Evolutionary conservation across 768 basidiomycete species (phyloP), one percentile per base, ranked within the genome.

Genomic region (Macrolepiota albuminosa): DNA sequence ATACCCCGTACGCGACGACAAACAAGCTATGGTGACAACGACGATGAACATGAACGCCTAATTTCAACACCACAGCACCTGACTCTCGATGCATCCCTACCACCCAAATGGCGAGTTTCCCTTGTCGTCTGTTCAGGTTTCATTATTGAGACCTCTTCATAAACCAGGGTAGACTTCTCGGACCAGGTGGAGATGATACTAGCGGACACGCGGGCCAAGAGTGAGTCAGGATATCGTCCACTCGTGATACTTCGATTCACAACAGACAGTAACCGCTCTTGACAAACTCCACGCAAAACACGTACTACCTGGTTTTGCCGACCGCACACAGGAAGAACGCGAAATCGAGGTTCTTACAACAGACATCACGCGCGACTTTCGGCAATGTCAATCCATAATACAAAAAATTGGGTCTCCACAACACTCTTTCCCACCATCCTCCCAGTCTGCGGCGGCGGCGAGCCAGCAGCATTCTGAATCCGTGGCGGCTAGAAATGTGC

Each of bases 271-370:
- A 69, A 73, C 79, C n/a, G 75, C 84, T 7, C 86, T 99, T 43
- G 97, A 98, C 73, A 97, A 91, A 72, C 85, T 99, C 5, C 96
- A 99, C 66, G 92, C 96, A 64, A 97, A 92, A 71, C 95, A 97
- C 72, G 89, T 89, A 59, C 83, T 99, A 6, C 97, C 97, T 64
- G 96, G 95, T 0, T 99, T 99, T 72, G 84, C 93, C 70, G 97
- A 99, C 82, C 89, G 97, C 55, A 80, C 90, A 2, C 86, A 87
- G 4, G 96, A 99, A 75, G 96, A 98, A 75, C 83, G 86, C 61
- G 95, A 98, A 71, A 99, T 99, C 61, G 91, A 97, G 69, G 72
- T 81, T 24, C 79, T 89, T 52, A 95, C 95, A 4, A 84, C 81
- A 42, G 88, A 91, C 67, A 92, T 99, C 73, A 99, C 96, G 50